Evolutionary conservation across 2,329 filamentous ascomycete genomes (phyloP).

Genomic region (Fusarium hostae): DNA sequence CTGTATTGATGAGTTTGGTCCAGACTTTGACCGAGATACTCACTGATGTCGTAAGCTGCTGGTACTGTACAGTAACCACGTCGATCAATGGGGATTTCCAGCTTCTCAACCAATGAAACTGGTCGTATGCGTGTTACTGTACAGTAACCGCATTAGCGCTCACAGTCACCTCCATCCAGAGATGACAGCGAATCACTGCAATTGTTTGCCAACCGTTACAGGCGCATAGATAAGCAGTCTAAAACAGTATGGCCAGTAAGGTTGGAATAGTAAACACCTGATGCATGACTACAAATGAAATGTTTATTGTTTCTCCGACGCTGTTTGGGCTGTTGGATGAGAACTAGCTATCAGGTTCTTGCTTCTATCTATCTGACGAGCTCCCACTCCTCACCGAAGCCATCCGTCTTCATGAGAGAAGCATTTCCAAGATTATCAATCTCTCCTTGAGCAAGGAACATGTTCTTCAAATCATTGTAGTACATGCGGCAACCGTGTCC

Average conservation of each 20-base stretch:
- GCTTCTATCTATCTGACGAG: slow-evolving; percentile 24
- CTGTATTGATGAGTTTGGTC: background rate
- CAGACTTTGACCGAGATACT: background rate
- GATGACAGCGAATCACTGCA: background rate
- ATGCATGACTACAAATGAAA: background rate
- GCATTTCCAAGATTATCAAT: background rate
- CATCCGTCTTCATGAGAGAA: background rate
- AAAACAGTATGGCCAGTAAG: rapidly evolving
- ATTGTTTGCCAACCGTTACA: background rate
- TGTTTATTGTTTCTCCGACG: background rate
- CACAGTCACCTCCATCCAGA: background rate
- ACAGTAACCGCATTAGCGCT: slow-evolving; percentile 25
- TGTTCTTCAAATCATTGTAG: slow-evolving; percentile 3
- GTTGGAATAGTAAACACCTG: background rate
- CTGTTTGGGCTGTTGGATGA: too few species aligned
- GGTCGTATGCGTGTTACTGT: background rate
- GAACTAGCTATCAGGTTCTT: background rate
- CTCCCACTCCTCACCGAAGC: slow-evolving; percentile 3
- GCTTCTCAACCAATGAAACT: background rate
- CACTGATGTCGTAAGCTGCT: background rate
- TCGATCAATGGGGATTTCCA: background rate
- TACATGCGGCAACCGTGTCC: slow-evolving; percentile 1
- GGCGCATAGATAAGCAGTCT: background rate
- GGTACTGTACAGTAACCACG: slow-evolving; percentile 11
- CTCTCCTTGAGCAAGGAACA: slow-evolving; percentile 3